Conservation (phyloP, 1,284 basidiomycete species). For the Puccinia brachypodii region DNA sequence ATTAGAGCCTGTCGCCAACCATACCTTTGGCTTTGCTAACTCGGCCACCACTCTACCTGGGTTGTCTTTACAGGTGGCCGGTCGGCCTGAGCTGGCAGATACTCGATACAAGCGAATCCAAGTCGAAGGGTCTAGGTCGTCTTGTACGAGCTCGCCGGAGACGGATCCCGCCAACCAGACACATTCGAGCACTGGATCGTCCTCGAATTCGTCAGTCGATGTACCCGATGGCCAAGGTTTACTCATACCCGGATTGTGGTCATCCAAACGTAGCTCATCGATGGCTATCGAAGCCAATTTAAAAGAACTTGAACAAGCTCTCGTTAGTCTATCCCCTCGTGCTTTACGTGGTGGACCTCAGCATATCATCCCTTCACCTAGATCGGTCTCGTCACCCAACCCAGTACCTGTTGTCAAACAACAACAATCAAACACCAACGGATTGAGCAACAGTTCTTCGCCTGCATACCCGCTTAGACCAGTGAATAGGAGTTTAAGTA, state of each 20-base stretch:
- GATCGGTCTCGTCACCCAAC: not conserved
- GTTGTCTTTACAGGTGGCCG: not conserved
- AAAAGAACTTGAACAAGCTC: conserved; percentile 29
- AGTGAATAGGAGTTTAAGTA: no score
- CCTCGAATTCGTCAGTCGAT: not conserved
- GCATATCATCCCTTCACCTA: not conserved
- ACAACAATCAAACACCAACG: not conserved
- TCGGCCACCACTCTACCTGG: not conserved
- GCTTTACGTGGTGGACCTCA: not conserved
- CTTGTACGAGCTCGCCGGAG: not conserved
- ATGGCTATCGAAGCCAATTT: conserved; percentile 31
- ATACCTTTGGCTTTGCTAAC: not conserved
- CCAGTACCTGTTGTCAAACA: not conserved
- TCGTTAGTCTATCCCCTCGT: conserved; percentile 25
- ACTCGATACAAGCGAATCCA: not conserved
- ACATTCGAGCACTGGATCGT: conserved; percentile 7
- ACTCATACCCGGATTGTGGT: not conserved
- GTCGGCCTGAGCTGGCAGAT: not conserved
- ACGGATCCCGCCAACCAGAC: not conserved
- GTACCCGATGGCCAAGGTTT: not conserved
- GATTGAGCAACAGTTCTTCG: not conserved
- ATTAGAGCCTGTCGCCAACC: not conserved
- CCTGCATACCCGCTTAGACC: no score
- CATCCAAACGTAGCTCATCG: conserved; percentile 16
- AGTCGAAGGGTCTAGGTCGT: not conserved